Base-by-base conservation (phyloP, 352 stramenopile genomes). In the Globisporangium takayamanum region DNA sequence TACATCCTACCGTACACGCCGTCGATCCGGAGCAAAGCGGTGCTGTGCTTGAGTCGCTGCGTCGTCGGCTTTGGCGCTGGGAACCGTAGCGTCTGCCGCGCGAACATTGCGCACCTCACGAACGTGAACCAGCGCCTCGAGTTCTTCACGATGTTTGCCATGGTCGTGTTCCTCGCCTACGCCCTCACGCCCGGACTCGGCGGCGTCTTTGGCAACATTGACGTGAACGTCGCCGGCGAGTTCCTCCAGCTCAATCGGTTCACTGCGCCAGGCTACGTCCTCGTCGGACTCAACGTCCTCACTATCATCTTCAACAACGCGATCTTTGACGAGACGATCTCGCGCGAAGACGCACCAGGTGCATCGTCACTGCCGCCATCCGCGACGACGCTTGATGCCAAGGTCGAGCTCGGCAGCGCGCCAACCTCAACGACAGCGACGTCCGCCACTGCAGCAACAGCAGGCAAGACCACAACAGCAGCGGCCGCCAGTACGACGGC, bases 101-200 rank as follows among this genome's bases (percentile, higher is more conserved):
- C 81, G 3, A 87, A 92, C 47, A 72, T 92, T 10, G 81, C 81
- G 0, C 72, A 78, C 50, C 66, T 88, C 50, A 92, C 81, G 2
- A 53, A 59, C 1, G 65, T 87, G n/a, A 59, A 88, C 44, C 73
- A 88, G 36, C 61, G 81, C 7, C 56, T 87, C 20, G 63, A 78
- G 64, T 92, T 75, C 57, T 78, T 89, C 42, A 89, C 78, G 0
- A 44, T 88, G 1, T 76, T 92, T n/a, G 80, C 78, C 20, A 76
- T 73, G 1, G 74, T 88, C 3, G 81, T 88, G 2, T 92, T 87
- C 53, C 63, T 89, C 2, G 78, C 66, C n/a, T 91, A 89, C 51
- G 81, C 81, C 26, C 44, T 91, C 50, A 89, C 75, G 1, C 81
- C 81, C 42, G 81, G 77, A 8, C 59, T 92, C 16, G 79, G 68